Base-by-base conservation (phyloP, 345 rosid genomes). In the Erodium maritimum region DNA sequence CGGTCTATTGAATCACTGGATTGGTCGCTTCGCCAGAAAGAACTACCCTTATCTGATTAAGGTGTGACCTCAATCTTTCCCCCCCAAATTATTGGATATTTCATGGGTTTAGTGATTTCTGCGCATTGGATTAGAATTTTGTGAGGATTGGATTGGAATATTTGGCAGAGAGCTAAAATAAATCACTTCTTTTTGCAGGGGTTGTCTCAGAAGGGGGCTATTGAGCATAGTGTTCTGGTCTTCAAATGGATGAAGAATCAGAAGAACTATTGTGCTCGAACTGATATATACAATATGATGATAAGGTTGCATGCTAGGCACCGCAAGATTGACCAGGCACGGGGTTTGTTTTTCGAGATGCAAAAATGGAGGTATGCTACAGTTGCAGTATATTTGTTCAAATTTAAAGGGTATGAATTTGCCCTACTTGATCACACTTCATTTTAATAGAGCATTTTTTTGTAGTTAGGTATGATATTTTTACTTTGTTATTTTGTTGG, bases 301-400 rank as follows among this genome's bases (percentile, higher is more conserved):
- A 91, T 91, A 33, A 81, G 95, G 71, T 78, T 91, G 58, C 91
- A 80, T 50, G 91, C 84, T 57, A 82, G 97, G 60, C 90, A 86
- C 76, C 80, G 79, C 60, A 73, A 68, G 70, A 80, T 62, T 1
- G 97, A 91, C 61, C 86, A 84, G 65, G 95, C 97, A 50, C 89
- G 97, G 14, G 97, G 97, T 16, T 78, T 91, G 68, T 88, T 91
- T 73, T 91, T 91, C 42, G 97, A 91, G 75, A 91, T 91, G 97
- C 95, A 86, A 76, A 73, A 88, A 68, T 88, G 90, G 91, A 84
- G 95, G 97, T 87, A 60, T 59, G 72, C 56, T 37, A 37, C 46
- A 37, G 1, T 37, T 37, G 7, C 33, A 25, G 33, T 25, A 25
- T 25, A 25, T 2, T 25, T 25, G 3, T 25, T 7, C 3, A 25